Base-by-base conservation (phyloP, 768 basidiomycete species). In the Leucocoprinus leucothites region DNA sequence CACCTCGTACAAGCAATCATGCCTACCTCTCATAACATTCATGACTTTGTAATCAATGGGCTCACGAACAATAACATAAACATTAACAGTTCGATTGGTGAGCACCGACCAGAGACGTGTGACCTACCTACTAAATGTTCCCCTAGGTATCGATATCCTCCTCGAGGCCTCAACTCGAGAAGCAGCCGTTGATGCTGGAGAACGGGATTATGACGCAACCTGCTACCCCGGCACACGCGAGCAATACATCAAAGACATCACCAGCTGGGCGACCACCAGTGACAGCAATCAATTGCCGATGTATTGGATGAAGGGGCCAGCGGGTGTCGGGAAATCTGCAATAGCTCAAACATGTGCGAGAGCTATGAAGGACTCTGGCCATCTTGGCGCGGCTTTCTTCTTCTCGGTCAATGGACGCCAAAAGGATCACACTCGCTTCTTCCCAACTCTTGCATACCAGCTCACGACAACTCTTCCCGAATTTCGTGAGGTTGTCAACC, bases 301-400 rank as follows among this genome's bases (percentile, higher is more conserved):
- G n/a, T 42, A 22, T 43, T 57, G 40, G 41, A 26, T n/a, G n/a
- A n/a, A n/a, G n/a, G 56, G 56, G 1, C 48, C 43, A 22, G 56
- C 56, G 13, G 56, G 56, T 0, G 50, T 49, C 16, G 48, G 56
- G 2, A 57, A 57, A 28, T 50, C 56, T 2, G 40, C 56, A 7
- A 18, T 57, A 2, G 38, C 56, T 7, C 40, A 51, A 41, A 51
- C 56, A 5, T 35, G 48, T 42, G 41, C 38, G 24, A n/a, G 28
- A 18, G 24, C 43, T 2, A 40, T 57, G 3, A 31, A 28, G 13
- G 9, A 35, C 1, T 24, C 41, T 1, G 25, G 56, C 0, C 42
- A 31, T 3, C 56, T n/a, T n/a, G n/a, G n/a, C n/a, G n/a, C n/a
- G n/a, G n/a, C n/a, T n/a, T n/a, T n/a, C n/a, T n/a, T n/a, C 28